Evolutionary conservation across 805 yeast genomes (phyloP).

Genomic region (Wickerhamia fluorescens): DNA sequence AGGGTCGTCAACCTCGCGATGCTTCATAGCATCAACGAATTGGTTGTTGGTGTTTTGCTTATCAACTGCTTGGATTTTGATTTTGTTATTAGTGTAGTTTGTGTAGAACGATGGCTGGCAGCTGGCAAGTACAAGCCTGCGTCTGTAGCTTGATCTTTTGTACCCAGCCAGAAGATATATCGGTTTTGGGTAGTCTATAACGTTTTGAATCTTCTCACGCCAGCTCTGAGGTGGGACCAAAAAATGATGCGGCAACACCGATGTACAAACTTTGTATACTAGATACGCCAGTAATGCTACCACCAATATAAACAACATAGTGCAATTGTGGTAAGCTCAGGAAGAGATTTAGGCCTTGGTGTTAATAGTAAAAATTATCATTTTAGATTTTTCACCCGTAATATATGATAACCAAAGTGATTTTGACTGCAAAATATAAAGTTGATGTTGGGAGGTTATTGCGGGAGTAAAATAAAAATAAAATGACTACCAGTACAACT

Average conservation of each 20-base stretch:
- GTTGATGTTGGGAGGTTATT: no score
- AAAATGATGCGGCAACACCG: slow-evolving; percentile 26
- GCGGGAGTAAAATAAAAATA: no score
- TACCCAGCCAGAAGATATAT: slow-evolving; percentile 29
- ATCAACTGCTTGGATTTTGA: slow-evolving; percentile 27
- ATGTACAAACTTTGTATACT: slow-evolving; percentile 13
- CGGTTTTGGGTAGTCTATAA: slow-evolving; percentile 26
- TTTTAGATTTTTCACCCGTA: no score
- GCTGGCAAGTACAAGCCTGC: slow-evolving; percentile 32
- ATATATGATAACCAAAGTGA: no score
- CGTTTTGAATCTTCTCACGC: slow-evolving; percentile 27
- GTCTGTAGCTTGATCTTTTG: slow-evolving; percentile 33
- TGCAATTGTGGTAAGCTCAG: background rate
- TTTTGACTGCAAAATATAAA: no score
- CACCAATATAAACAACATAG: background rate
- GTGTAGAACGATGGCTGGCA: slow-evolving; percentile 31
- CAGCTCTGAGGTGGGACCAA: slow-evolving; percentile 34
- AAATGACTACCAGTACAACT: no score
- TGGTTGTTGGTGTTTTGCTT: slow-evolving; percentile 10
- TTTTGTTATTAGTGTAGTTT: slow-evolving; percentile 29
- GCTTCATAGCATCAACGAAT: slow-evolving; percentile 21
- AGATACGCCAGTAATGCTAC: slow-evolving; percentile 6
- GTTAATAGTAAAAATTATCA: no score
- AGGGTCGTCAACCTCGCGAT: slow-evolving; percentile 29
- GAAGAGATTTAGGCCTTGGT: no score